These are phyloP conservation scores for Yueomyces sinensis DNA, from an alignment of 805 yeast species.

Conservation along the genomic window DNA sequence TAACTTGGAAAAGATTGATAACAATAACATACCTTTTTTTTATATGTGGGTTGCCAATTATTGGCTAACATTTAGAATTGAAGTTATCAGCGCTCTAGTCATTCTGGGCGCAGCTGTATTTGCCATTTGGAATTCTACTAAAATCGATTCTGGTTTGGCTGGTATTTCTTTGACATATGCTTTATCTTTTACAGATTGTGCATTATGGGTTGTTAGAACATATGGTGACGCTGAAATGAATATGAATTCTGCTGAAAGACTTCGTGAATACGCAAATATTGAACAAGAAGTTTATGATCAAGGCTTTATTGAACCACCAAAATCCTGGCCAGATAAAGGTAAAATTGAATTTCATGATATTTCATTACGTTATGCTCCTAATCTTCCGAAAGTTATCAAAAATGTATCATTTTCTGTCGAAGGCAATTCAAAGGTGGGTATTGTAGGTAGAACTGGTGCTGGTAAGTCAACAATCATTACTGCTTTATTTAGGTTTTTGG, in stretches of 20 bases:
- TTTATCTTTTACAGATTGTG: conserved; percentile 73
- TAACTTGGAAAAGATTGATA: conserved; percentile 68
- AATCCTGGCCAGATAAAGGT: conserved; percentile 79
- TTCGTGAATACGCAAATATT: conserved; percentile 71
- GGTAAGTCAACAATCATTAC: conserved; percentile 96
- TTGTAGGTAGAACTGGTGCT: conserved; percentile 98
- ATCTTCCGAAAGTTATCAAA: conserved; percentile 81
- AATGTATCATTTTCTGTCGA: conserved; percentile 72
- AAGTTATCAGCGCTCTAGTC: conserved; percentile 71
- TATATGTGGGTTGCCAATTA: conserved; percentile 92
- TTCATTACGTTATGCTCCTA: conserved; percentile 82
- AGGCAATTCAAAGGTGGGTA: conserved; percentile 74
- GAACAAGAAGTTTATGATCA: conserved; percentile 77
- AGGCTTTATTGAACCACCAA: conserved; percentile 46
- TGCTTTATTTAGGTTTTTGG: conserved; percentile 74
- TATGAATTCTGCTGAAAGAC: conserved; percentile 93
- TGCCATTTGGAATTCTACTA: conserved; percentile 50
- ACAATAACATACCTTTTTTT: conserved; percentile 82
- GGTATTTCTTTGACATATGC: conserved; percentile 92
- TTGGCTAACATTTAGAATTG: conserved; percentile 83
- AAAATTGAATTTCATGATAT: conserved; percentile 61
- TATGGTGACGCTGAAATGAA: conserved; percentile 87
- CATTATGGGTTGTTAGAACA: conserved; percentile 86
- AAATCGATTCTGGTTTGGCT: conserved; percentile 83
- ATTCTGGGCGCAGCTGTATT: conserved; percentile 72